Evolutionary conservation across 257 asterid genomes (phyloP), one percentile per base, ranked within the genome.

Genomic region (Nicotiana paniculata): DNA sequence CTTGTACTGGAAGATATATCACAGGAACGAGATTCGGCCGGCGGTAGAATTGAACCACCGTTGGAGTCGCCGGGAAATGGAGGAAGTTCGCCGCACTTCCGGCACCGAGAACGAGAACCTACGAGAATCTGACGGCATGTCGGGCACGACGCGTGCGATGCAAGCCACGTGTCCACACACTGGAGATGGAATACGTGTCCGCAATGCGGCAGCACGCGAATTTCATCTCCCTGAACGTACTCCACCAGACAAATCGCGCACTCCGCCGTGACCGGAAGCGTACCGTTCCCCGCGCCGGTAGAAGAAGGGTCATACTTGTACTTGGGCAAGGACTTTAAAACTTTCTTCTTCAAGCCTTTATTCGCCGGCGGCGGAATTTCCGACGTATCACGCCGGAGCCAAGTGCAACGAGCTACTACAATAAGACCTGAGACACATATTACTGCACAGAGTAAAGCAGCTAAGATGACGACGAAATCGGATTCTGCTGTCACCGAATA

Each of bases 331-430:
- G 81, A 46, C 9, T 85, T 78, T 0, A 85, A 57, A 10, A 82
- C 28, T 32, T 85, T 85, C 84, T 85, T 85, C 86, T 85, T 85
- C 70, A 85, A 55, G 0, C 88, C 88, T 79, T 72, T 85, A 13
- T 70, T 85, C 24, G 81, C 88, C 21, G 83, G 67, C 24, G 72
- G 83, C 8, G 24, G 51, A 53, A 58, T 12, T 28, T n/a, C 80
- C 17, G 77, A 28, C n/a, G 79, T 5, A 0, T 82, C 74, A 0
- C 85, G 83, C 0, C 88, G 82, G 35, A 85, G 85, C 85, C 88
- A 85, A 62, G 85, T 83, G 37, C 88, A 85, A 1, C 88, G 78
- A 26, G 88, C 88, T 1, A 85, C 84, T 4, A 81, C 84, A 3
- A 85, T 82, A 18, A 85, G 84, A 2, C 88, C 88, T 1, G 81